Base-by-base conservation (phyloP, 2,329 filamentous ascomycete species). In the Colletotrichum echinochloae region DNA sequence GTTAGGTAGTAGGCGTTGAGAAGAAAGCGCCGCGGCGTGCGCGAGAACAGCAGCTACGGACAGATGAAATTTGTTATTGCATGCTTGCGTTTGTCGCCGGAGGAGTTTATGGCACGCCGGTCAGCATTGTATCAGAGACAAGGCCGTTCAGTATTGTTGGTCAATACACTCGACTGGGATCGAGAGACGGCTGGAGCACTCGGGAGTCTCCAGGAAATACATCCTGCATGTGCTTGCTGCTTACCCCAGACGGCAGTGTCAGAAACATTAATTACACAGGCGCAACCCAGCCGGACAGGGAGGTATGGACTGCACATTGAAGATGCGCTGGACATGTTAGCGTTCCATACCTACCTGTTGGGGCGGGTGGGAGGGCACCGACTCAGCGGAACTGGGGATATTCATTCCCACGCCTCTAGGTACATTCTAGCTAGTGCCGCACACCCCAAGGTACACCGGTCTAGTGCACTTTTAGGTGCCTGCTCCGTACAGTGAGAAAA, bases 381-480 rank as follows among this genome's bases (percentile, higher is more conserved):
- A 61, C 35, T 44, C 48, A 20, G 60, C 30, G 60, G 48, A n/a
- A 41, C 23, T 23, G 11, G 18, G 20, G 11, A 51, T 56, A 66
- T 71, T 66, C 44, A 23, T 64, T 68, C 57, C 52, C 68, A 71
- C 68, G 64, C 68, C 68, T 71, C 68, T 54, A 71, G 64, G 68
- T 69, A 46, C 60, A 20, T 51, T 41, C 52, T 54, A 65, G 66
- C 62, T 65, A 18, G 30, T 20, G 61, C 61, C 35, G 37, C 48
- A 48, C 59, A 70, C 67, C 67, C 67, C 67, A 48, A 67, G 56
- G 63, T 63, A 52, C 44, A 9, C 2, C 18, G 39, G 5, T 18
- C 16, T 20, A 41, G 39, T 14, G 5, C 1, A 7, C 6, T 8
- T 9, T 8, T 9, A 44, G 2, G 18, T n/a, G n/a, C 20, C 18